Evolutionary conservation across 768 basidiomycete species (phyloP), one percentile per base, ranked within the genome.

Genomic region (Boletus rubropictus): DNA sequence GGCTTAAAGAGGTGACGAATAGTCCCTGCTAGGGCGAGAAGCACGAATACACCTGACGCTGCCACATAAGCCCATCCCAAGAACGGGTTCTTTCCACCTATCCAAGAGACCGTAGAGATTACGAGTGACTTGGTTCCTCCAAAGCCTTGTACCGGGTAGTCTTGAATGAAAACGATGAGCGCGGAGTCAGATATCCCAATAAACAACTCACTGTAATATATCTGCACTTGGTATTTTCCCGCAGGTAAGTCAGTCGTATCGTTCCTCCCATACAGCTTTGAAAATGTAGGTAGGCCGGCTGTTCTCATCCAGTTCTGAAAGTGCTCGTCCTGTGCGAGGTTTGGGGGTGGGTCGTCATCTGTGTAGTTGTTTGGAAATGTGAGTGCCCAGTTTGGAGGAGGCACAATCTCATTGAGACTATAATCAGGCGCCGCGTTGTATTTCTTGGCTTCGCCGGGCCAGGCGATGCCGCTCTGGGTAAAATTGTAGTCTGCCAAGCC

Each of bases 271-370:
- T 87, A 97, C 18, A 99, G 72, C 69, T 99, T 98, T 27, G 91
- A 84, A 67, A 99, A 99, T 6, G 95, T 97, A 8, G 96, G 96
- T 39, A 98, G 68, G 11, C 95, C 96, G 1, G 96, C 91, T 2
- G 94, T 96, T 49, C 95, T 81, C 96, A 99, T 99, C 96, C 96
- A 99, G 63, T 95, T 94, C 69, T 98, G 95, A 74, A 99, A 98
- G 58, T 89, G 93, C 66, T 97, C 89, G 60, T 98, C 84, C 2
- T 56, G 54, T 43, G 73, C 70, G 29, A 98, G 72, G 61, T 96
- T 71, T 2, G 92, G 94, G 17, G 84, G 82, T 14, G 78, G 78
- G 51, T 74, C 80, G 5, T 67, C 66, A 1, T 69, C 62, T 4
- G 80, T 81, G 68, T 96, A 97, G 46, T 77, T 77, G 51, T 86